Evolutionary conservation across 495 filamentous ascomycete genomes (phyloP).

Genomic region (Aspergillus diversus): DNA sequence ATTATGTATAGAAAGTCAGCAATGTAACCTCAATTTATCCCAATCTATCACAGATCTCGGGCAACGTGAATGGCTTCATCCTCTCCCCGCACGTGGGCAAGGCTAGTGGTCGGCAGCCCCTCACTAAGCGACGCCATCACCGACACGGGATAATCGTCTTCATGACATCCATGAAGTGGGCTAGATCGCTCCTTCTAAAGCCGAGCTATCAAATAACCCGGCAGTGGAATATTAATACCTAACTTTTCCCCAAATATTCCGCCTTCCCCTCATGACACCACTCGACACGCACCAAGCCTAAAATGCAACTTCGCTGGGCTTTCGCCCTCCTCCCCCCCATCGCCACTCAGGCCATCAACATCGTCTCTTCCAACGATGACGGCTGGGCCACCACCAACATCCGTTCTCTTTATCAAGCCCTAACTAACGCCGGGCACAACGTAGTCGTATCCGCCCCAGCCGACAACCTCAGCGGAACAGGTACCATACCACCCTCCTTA

Average conservation of each 20-base stretch:
- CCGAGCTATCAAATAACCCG: no score
- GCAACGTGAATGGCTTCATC: no score
- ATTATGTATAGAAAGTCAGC: background rate
- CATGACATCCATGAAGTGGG: no score
- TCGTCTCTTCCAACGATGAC: constrained; percentile 70
- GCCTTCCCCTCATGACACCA: no score
- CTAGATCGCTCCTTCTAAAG: no score
- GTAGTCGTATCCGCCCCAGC: constrained; percentile 66
- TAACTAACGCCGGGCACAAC: constrained; percentile 56
- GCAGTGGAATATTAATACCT: no score
- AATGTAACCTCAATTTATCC: background rate
- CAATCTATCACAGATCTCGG: background rate
- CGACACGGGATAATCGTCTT: no score
- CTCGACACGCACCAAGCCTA: background rate
- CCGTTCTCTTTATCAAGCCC: constrained; percentile 54
- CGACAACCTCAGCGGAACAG: constrained; percentile 63
- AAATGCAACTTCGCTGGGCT: constrained; percentile 17
- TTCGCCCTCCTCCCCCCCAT: constrained; percentile 20
- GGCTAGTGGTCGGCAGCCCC: no score
- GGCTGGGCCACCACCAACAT: constrained; percentile 71
- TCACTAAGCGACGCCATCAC: no score
- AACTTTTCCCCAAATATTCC: no score
- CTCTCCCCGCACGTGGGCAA: no score
- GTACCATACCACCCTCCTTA: constrained; percentile 32
- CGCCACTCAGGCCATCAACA: constrained; percentile 47